Evolutionary conservation across 2,329 filamentous ascomycete species (phyloP).

Genomic region (Catunica adiposa): DNA sequence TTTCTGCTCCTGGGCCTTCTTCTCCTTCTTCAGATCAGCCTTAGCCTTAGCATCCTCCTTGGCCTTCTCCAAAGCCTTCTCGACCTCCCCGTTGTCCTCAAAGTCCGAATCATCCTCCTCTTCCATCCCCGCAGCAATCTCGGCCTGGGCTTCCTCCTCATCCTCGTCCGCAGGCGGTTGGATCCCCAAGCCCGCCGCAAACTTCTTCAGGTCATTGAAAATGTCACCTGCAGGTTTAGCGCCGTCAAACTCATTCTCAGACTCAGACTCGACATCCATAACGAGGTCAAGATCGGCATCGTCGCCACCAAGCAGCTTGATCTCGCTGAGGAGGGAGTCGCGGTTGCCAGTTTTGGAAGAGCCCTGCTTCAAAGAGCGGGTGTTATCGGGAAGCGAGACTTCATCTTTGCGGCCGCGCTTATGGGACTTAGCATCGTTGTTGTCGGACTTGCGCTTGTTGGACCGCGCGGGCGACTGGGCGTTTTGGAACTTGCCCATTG

Average conservation of each 20-base stretch:
- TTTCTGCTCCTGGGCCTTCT: slow-evolving; percentile 20
- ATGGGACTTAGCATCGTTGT: slow-evolving; percentile 12
- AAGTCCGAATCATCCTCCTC: slow-evolving; percentile 3
- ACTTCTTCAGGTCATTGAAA: slow-evolving; percentile 9
- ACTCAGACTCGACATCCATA: slow-evolving; percentile 30
- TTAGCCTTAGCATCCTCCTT: slow-evolving; percentile 24
- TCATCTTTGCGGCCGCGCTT: slow-evolving; percentile 9
- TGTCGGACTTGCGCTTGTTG: slow-evolving; percentile 14
- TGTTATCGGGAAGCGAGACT: neutral
- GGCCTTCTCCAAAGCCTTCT: slow-evolving; percentile 22
- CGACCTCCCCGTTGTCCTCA: slow-evolving; percentile 20
- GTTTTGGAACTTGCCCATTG: slow-evolving; percentile 13
- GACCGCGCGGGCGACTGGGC: slow-evolving; percentile 15
- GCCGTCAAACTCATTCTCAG: slow-evolving; percentile 22
- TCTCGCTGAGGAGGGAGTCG: slow-evolving; percentile 42
- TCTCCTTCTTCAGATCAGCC: slow-evolving; percentile 23
- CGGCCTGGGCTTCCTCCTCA: neutral
- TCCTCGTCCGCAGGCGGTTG: slow-evolving; percentile 8
- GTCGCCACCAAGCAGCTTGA: slow-evolving; percentile 47
- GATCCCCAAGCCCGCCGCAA: slow-evolving; percentile 12
- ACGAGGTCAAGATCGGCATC: slow-evolving; percentile 48
- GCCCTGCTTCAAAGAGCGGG: slow-evolving; percentile 8
- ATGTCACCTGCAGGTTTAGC: slow-evolving; percentile 14
- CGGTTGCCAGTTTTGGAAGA: slow-evolving; percentile 12
- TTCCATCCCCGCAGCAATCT: neutral